These are phyloP conservation scores for Candida rishiriensis DNA, from an alignment of 805 yeast genomes.

Conservation along the genomic window DNA sequence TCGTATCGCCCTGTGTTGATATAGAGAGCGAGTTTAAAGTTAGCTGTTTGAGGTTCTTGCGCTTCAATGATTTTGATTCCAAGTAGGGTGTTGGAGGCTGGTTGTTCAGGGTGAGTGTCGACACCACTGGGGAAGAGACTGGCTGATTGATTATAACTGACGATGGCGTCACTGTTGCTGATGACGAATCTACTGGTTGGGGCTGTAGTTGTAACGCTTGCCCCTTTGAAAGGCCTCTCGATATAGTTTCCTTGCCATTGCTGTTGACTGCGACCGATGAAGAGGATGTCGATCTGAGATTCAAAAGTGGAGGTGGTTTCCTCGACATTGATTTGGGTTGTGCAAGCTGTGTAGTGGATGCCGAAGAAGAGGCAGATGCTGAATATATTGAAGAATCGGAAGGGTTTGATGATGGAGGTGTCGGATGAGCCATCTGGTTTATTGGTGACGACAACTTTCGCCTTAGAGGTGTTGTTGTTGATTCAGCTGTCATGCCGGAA, in stretches of 20 bases:
- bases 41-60: constrained; percentile 57
- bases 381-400: not conserved
- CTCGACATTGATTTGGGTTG: not conserved
- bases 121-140: constrained; percentile 1
- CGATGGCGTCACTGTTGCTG: not conserved
- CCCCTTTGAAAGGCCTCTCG: no score
- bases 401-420: not conserved
- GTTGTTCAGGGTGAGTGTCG: constrained; percentile 4
- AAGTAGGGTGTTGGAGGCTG: constrained; percentile 16
- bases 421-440: not conserved
- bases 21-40: constrained; percentile 30
- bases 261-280: not conserved
- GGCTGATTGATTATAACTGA: constrained; percentile 4
- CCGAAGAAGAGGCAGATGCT: not conserved
- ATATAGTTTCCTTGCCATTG: not conserved
- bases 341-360: not conserved
- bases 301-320: constrained; percentile 13
- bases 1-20: no score
- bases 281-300: not conserved
- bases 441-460: not conserved
- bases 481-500: no score
- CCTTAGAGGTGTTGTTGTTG: not conserved
- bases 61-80: constrained; percentile 40
- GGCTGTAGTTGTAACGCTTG: no score
- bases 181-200: no score